Evolutionary conservation across 2,329 filamentous ascomycete genomes (phyloP), one percentile per base, ranked within the genome.

Genomic region (Cytospora piceae): DNA sequence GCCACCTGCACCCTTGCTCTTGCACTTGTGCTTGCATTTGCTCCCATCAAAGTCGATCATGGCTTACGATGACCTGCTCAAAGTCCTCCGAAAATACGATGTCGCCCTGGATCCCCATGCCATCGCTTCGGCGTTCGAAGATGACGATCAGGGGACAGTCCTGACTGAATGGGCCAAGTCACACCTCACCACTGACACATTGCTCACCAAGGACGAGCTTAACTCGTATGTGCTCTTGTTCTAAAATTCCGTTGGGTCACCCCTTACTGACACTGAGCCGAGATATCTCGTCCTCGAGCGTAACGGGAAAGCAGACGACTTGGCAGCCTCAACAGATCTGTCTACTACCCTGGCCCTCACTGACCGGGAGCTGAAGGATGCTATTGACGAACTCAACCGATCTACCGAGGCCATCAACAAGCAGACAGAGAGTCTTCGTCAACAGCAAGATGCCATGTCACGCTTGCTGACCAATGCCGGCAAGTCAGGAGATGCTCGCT

Each of bases 381-480:
- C 90, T 20, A 86, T 90, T 58, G 81, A 84, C 3, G 85, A 89
- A 61, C 79, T 93, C n/a, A 82, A 85, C 66, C 80, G 80, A 46
- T 90, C 89, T 1, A 91, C 90, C 0, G 82, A 82, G 22, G 83
- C 82, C 22, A 90, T 92, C 32, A 81, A 85, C 68, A 84, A 84
- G 74, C 89, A 92, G 72, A 87, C 83, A 32, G 85, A 87, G 72
- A 79, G 83, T 0, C 74, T 92, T 22, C 82, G 83, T 64, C 80
- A 83, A 59, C 89, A 92, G 74, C 85, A 86, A 67, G 83, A 85
- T 70, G 87, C 87, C 12, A 74, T 91, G 61, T 80, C 81, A 39
- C 74, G 85, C 29, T 78, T 85, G 69, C 77, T 83, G 5, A 81
- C 81, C 59, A 82, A 74, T 54, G 76, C 77, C 63, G 75, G 76